Percentiles rank a stretch among this genome's conserved stretches.
Conservation (phyloP, 2,329 filamentous ascomycete species). For the Periconia sp. region DNA sequence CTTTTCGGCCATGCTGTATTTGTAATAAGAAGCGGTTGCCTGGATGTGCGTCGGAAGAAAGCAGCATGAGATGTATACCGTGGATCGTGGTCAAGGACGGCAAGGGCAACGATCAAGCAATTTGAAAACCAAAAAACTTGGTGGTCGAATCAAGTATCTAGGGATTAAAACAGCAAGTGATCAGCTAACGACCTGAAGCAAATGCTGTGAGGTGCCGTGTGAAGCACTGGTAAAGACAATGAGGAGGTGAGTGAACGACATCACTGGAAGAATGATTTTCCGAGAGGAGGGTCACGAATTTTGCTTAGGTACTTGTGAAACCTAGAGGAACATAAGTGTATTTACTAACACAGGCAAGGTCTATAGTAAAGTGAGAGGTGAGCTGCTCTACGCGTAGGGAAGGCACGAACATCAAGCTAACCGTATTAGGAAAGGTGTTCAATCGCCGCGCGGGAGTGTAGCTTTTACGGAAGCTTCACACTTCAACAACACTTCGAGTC, state of each 20-base stretch:
- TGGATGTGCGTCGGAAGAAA: too few species aligned
- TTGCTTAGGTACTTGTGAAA: too few species aligned
- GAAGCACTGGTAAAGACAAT: neutral
- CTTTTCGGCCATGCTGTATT: neutral
- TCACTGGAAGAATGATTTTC: too few species aligned
- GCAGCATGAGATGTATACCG: too few species aligned
- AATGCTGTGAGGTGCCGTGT: neutral
- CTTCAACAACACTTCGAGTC: neutral
- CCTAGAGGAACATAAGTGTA: neutral
- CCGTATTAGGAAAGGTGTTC: neutral
- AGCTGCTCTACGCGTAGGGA: neutral
- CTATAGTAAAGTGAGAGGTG: neutral
- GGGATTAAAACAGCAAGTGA: too few species aligned
- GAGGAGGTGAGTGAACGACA: neutral
- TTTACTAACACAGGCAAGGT: neutral
- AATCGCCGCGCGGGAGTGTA: neutral
- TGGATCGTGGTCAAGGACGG: too few species aligned
- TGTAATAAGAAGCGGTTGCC: neutral
- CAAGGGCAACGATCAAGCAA: too few species aligned
- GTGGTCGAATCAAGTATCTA: too few species aligned
- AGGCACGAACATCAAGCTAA: neutral
- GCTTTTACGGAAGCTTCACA: neutral
- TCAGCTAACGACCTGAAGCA: too few species aligned
- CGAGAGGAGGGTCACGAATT: too few species aligned
- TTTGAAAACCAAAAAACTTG: too few species aligned